Conservation (phyloP, 2,329 filamentous ascomycete genomes). For the Penicillium capsulatum region DNA sequence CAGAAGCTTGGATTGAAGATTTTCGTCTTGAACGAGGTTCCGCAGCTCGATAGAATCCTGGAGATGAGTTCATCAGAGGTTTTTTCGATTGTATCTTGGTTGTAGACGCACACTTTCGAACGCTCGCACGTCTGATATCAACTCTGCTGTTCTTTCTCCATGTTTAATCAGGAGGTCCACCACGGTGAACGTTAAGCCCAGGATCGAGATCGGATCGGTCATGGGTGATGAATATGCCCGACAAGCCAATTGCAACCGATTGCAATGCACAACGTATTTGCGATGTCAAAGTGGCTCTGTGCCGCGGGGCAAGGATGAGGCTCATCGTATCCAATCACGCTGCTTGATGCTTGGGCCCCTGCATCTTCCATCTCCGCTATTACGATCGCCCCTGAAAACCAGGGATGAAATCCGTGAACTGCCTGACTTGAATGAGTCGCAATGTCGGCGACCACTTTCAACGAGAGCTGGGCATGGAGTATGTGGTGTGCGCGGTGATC, state of each 20-base stretch:
- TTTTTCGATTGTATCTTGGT: neutral
- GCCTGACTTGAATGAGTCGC: no score
- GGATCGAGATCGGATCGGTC: slow-evolving; percentile 7
- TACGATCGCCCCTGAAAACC: no score
- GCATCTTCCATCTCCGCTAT: neutral
- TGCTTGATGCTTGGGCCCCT: neutral
- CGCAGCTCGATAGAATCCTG: slow-evolving; percentile 5
- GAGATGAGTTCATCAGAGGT: neutral
- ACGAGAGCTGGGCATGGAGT: slow-evolving; percentile 5
- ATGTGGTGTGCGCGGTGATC: neutral
- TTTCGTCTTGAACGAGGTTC: slow-evolving; percentile 9
- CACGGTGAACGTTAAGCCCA: slow-evolving; percentile 3
- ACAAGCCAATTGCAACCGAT: no score
- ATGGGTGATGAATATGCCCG: no score
- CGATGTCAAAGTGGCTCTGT: no score
- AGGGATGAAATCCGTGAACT: no score
- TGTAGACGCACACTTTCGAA: slow-evolving; percentile 4
- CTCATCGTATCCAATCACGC: slow-evolving; percentile 1
- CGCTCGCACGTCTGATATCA: slow-evolving; percentile 3
- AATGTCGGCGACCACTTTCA: slow-evolving; percentile 4
- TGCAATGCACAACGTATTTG: no score
- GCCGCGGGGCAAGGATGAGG: no score
- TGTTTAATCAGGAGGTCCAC: slow-evolving; percentile 6
- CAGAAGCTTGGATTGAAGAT: slow-evolving; percentile 4
- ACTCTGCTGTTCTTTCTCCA: slow-evolving; percentile 4